These are phyloP conservation scores for Pseudopyrenochaeta lycopersici DNA, from an alignment of 2,329 filamentous ascomycete genomes.

Conservation along the genomic window DNA sequence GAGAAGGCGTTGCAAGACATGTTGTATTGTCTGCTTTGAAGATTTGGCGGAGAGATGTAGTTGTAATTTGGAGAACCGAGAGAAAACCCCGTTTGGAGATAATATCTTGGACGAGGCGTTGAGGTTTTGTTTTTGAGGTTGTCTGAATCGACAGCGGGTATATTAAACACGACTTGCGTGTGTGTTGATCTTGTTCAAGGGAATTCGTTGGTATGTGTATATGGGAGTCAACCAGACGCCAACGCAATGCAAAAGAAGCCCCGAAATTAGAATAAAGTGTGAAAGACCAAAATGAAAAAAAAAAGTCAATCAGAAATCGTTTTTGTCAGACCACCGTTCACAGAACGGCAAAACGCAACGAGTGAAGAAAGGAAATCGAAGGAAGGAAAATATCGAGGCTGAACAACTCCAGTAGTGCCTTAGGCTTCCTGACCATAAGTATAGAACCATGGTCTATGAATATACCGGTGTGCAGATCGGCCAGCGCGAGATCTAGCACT, in stretches of 20 bases:
- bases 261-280: too few species aligned
- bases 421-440: background rate
- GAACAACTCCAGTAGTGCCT: background rate
- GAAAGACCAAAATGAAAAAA: background rate
- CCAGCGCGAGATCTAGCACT: constrained; percentile 25
- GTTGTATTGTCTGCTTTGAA: background rate
- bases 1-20: constrained; percentile 26
- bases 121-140: too few species aligned
- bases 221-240: too few species aligned
- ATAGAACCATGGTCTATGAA: constrained; percentile 15
- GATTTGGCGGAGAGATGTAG: too few species aligned
- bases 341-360: constrained; percentile 20
- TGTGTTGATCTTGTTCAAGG: too few species aligned
- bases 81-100: too few species aligned
- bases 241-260: too few species aligned
- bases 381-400: constrained; percentile 11
- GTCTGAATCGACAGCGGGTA: too few species aligned
- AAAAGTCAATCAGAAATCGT: background rate
- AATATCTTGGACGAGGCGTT: too few species aligned
- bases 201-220: too few species aligned
- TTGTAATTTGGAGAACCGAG: too few species aligned
- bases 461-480: constrained; percentile 17
- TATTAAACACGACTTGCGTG: too few species aligned
- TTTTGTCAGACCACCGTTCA: constrained; percentile 18
- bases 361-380: constrained; percentile 12